A percentile compares a stretch with the other conserved stretches of the same genome.
Evolutionary conservation across 306 rosid species (phyloP).

Genomic region (Comarum palustre): DNA sequence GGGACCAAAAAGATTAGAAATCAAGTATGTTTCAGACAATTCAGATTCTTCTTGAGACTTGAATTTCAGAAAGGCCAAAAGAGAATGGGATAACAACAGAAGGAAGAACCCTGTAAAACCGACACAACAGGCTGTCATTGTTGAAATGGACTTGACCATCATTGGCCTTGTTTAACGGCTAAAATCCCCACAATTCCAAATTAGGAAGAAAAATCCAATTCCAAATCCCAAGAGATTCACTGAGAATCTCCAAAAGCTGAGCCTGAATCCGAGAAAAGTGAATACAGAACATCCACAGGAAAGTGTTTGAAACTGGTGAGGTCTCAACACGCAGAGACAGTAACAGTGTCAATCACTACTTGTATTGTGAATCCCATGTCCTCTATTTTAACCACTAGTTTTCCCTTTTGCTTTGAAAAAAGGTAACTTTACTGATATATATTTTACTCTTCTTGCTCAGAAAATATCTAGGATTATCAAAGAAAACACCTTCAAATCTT

Average conservation of each 20-base stretch:
- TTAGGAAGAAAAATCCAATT: slow-evolving; percentile 27
- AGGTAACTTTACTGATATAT: background rate
- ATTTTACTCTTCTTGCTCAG: background rate
- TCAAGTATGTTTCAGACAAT: background rate
- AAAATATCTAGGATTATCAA: background rate
- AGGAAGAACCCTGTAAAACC: slow-evolving; percentile 40
- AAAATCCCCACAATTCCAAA: slow-evolving; percentile 30
- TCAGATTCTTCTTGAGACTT: slow-evolving; percentile 13
- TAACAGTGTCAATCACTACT: background rate
- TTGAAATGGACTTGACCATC: slow-evolving; percentile 49
- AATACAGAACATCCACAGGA: slow-evolving; percentile 25
- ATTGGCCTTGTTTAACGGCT: slow-evolving; percentile 39
- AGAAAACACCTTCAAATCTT: slow-evolving; percentile 10
- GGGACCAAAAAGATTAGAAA: background rate
- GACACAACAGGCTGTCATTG: slow-evolving; percentile 47
- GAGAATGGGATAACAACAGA: slow-evolving; percentile 15
- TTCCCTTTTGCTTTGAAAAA: background rate
- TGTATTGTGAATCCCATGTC: background rate
- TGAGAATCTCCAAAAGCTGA: slow-evolving; percentile 36
- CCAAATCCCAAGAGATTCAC: slow-evolving; percentile 67
- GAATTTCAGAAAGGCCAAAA: slow-evolving; percentile 41
- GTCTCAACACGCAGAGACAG: slow-evolving; percentile 11
- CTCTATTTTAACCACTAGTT: background rate
- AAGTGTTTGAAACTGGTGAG: slow-evolving; percentile 4
- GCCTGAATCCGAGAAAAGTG: slow-evolving; percentile 21